A percentile compares a stretch with the other conserved stretches of the same genome.
These are phyloP conservation scores for Monosporascus ibericus DNA, from an alignment of 2,329 filamentous ascomycete genomes.

Conservation along the genomic window DNA sequence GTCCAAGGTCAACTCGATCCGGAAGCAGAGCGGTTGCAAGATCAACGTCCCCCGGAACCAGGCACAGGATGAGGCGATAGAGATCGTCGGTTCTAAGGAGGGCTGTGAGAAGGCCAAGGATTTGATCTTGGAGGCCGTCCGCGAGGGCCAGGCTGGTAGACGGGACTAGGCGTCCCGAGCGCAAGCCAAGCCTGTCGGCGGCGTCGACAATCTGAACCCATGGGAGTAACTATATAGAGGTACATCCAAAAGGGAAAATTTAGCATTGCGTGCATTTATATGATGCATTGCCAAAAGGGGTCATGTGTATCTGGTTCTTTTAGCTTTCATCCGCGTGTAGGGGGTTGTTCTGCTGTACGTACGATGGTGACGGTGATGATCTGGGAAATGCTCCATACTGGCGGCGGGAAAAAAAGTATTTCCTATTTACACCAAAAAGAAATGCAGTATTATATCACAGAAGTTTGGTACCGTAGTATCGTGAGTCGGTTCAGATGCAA, in stretches of 20 bases:
- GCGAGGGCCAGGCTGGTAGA: constrained; percentile 41
- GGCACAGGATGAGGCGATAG: constrained; percentile 72
- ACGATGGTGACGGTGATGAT: too few species aligned
- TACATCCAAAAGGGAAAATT: neutral
- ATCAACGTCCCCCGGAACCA: constrained; percentile 89
- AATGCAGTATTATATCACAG: too few species aligned
- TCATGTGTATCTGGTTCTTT: neutral
- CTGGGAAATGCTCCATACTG: too few species aligned
- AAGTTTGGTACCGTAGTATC: too few species aligned
- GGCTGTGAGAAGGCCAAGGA: constrained; percentile 84
- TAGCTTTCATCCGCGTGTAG: neutral
- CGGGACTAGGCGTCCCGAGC: constrained; percentile 22
- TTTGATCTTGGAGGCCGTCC: constrained; percentile 79
- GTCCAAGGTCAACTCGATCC: constrained; percentile 86
- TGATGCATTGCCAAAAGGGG: neutral
- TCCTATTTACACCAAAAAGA: too few species aligned
- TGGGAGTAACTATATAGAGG: neutral
- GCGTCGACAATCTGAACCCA: neutral
- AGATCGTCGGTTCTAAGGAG: constrained; percentile 73
- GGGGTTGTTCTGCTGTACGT: neutral
- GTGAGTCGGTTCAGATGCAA: too few species aligned
- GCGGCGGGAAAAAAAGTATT: too few species aligned
- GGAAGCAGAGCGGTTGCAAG: constrained; percentile 86
- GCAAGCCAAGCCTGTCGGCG: neutral
- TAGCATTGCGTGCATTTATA: neutral